Evolutionary conservation across 2,329 filamentous ascomycete species (phyloP), one percentile per base, ranked within the genome.

Genomic region (Colletotrichum higginsianum): DNA sequence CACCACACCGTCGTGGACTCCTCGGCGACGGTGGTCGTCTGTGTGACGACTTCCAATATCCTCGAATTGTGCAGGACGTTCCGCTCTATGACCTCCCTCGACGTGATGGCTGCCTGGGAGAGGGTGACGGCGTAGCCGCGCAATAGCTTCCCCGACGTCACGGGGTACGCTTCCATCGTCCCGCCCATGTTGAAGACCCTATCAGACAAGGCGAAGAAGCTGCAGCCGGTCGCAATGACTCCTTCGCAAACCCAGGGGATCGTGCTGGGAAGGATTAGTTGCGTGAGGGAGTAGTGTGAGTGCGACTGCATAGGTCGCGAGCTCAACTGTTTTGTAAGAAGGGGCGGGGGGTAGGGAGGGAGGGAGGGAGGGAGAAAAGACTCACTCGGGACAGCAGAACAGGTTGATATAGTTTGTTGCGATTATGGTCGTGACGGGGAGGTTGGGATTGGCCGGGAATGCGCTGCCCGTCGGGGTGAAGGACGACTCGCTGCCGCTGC

Each of bases 301-400:
- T 30, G n/a, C 6, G 11, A 9, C 21, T 49, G 11, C 3, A 49
- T 18, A 49, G 30, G 30, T 30, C 30, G 30, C 26, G 26, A 26
- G 26, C 3, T 3, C 26, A 26, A 26, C 26, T 26, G 26, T 26
- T 26, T 26, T 26, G 26, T 4, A 26, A 26, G 3, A 26, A 26
- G 26, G 26, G 26, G 26, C 26, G 23, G 23, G 23, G 23, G 23
- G 23, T n/a, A 2, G 26, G 26, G 26, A 4, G 26, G 26, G 21
- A 23, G 2, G 23, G 23, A 3, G 3, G 26, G 26, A 3, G 26
- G 26, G 4, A 4, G 3, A 8, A 9, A 30, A 30, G 5, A 23
- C 58, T 42, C 30, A 55, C 61, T 38, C 38, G 9, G 67, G 67
- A 38, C 67, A 66, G 55, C 61, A 69, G 2, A 66, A 9, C 13